Percentiles rank a stretch among this genome's conserved stretches.
Evolutionary conservation across 2,329 filamentous ascomycete genomes (phyloP).

Genomic region (Sarocladiaceae sp.): DNA sequence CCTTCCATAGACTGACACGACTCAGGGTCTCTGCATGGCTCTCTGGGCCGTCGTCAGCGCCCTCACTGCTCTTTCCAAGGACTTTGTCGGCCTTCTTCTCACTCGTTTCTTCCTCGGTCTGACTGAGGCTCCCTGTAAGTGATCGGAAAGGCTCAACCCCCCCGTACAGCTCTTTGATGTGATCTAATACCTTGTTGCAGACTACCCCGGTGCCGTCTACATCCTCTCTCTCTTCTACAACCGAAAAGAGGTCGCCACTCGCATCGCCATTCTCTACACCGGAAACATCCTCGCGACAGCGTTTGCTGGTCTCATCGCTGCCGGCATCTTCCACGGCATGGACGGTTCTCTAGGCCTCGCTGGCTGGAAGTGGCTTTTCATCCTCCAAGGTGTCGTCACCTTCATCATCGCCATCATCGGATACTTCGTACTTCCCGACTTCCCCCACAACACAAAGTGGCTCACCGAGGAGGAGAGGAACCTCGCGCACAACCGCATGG

Average conservation of each 20-base stretch:
- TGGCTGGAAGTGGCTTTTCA: slow-evolving; percentile 62
- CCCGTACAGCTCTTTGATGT: slow-evolving; percentile 40
- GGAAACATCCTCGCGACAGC: slow-evolving; percentile 61
- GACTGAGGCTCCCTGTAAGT: slow-evolving; percentile 38
- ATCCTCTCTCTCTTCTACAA: slow-evolving; percentile 50
- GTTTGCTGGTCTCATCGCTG: slow-evolving; percentile 57
- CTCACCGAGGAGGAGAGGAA: slow-evolving; percentile 36
- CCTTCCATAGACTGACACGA: not conserved
- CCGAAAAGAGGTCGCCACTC: slow-evolving; percentile 55
- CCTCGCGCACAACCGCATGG: slow-evolving; percentile 27
- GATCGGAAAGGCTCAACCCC: slow-evolving; percentile 23
- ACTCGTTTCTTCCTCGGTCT: slow-evolving; percentile 38
- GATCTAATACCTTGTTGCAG: not conserved
- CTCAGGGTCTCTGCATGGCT: slow-evolving; percentile 34
- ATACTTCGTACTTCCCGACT: slow-evolving; percentile 20
- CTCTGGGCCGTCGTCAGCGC: slow-evolving; percentile 42
- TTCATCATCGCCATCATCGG: slow-evolving; percentile 15
- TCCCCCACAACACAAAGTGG: slow-evolving; percentile 33
- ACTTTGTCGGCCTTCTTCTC: slow-evolving; percentile 42
- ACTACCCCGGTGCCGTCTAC: slow-evolving; percentile 44
- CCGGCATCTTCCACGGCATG: slow-evolving; percentile 45
- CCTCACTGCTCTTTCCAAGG: slow-evolving; percentile 38
- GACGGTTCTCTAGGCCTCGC: slow-evolving; percentile 40
- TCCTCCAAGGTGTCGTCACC: slow-evolving; percentile 50
- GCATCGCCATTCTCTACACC: slow-evolving; percentile 52